Conservation (phyloP, 2,329 filamentous ascomycete genomes). For the Colletotrichum chrysophilum region DNA sequence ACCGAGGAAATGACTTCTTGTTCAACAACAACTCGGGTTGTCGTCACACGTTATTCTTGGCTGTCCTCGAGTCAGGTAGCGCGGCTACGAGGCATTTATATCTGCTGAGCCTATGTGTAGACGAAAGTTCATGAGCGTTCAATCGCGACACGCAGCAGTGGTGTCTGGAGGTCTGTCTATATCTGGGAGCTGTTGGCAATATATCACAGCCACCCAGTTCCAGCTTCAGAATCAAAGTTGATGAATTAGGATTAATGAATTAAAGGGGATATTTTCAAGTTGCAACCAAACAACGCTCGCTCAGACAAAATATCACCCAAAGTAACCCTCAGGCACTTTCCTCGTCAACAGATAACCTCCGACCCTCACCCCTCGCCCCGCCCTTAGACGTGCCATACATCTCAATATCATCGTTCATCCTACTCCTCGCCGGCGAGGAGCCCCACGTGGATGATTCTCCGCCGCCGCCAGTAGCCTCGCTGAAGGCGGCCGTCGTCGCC, state of each 20-base stretch:
- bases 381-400: background rate
- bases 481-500: background rate
- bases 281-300: background rate
- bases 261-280: background rate
- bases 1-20: too few species aligned
- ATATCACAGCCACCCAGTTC: rapidly evolving
- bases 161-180: rapidly evolving
- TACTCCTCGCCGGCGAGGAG: background rate
- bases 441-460: background rate
- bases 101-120: rapidly evolving
- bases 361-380: background rate
- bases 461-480: background rate
- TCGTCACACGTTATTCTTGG: too few species aligned
- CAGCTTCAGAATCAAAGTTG: background rate
- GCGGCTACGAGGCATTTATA: background rate
- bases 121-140: rapidly evolving
- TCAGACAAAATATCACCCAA: rapidly evolving
- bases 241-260: background rate
- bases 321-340: background rate
- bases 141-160: rapidly evolving
- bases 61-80: rapidly evolving
- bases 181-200: rapidly evolving
- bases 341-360: background rate
- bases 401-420: background rate
- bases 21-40: too few species aligned